Percentiles rank a stretch among this genome's conserved stretches.
Conservation (phyloP, 371 early-diverging fungal species). For the Umbelopsis sp. region DNA sequence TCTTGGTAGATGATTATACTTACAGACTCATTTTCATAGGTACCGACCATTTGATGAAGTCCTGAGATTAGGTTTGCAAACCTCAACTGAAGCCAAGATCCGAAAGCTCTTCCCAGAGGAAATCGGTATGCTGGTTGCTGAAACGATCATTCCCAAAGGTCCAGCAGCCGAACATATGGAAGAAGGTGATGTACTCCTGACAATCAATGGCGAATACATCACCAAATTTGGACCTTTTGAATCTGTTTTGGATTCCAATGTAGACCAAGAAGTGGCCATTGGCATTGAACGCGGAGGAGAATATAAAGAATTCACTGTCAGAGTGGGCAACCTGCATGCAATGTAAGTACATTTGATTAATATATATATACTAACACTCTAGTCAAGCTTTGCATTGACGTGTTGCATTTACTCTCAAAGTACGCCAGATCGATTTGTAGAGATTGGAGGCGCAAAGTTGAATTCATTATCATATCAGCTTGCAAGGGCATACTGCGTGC, state of each 20-base stretch:
- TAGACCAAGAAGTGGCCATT: constrained; percentile 67
- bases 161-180: constrained; percentile 77
- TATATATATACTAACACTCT: neutral
- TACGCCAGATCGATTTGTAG: constrained; percentile 80
- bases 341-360: constrained; percentile 42
- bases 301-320: constrained; percentile 59
- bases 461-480: constrained; percentile 90
- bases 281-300: constrained; percentile 79
- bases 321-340: constrained; percentile 76
- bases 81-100: constrained; percentile 72
- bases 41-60: constrained; percentile 78
- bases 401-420: constrained; percentile 21
- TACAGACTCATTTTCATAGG: constrained; percentile 20
- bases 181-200: constrained; percentile 87
- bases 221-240: constrained; percentile 88
- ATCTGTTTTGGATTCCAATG: constrained; percentile 73
- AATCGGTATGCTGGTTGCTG: constrained; percentile 88
- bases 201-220: constrained; percentile 76
- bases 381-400: neutral
- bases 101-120: constrained; percentile 72
- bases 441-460: constrained; percentile 87
- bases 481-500: constrained; percentile 79
- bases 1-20: neutral
- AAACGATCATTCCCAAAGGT: constrained; percentile 83
- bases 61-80: constrained; percentile 70